Evolutionary conservation across 495 filamentous ascomycete genomes (phyloP), one percentile per base, ranked within the genome.

Genomic region (Cudoniella acicularis): DNA sequence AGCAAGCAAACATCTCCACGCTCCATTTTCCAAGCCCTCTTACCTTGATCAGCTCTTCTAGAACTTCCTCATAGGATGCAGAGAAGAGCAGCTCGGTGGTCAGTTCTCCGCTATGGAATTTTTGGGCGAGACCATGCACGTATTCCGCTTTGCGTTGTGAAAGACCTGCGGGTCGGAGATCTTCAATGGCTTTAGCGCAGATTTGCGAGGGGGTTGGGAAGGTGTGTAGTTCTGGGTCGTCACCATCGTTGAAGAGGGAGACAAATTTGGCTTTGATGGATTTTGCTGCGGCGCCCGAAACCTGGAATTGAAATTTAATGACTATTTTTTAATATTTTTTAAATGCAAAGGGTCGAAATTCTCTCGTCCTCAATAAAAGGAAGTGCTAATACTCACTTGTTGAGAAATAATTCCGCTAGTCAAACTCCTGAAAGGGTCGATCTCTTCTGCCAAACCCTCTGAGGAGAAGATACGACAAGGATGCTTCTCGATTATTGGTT

Each of bases 1-100:
- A 98, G 68, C 87, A 88, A 59, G 91, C 87, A 75, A 98, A 98
- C 93, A 97, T 98, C 77, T 96, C 92, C 20, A 93, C 94, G 53
- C 86, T 91, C 94, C 95, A 98, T 60, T 74, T 78, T 1, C 94
- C 94, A 51, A 98, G 71, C 2, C 94, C 94, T 30, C 92, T 77
- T 27, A 98, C 91, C 18, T 89, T 88, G n/a, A 83, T 88, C 59
- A 98, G 73, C 66, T 79, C 87, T 73, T 88, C 81, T 27, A 97
- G 69, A 11, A 98, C 75, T 64, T 96, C 92, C 51, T 95, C 92
- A 73, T 98, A 91, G 43, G 82, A 81, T 6, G 90, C 92, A 26
- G 80, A 77, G 36, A 86, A 78, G 17, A 98, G 78, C 75, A 92
- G 84, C 59, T 81, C 73, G 22, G 89, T 87, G 52, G 83, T 87